Base-by-base conservation (phyloP, 176 grass and related monocot species). In the Phragmites australis region DNA sequence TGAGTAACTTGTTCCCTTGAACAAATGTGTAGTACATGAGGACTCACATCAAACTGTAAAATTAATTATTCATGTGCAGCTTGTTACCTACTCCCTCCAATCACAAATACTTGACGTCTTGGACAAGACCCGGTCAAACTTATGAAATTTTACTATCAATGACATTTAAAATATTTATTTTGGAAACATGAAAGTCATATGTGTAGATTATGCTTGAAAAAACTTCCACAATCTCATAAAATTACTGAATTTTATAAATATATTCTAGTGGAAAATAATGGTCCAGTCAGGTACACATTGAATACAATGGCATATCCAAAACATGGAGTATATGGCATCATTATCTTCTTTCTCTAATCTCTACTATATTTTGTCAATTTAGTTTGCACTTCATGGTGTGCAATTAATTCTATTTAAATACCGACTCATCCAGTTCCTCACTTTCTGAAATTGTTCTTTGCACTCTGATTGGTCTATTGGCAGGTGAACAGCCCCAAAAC, bases 401-500 rank as follows among this genome's bases (percentile, higher is more conserved):
- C 8, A 65, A 5, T 72, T 65, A 44, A 15, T 80, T 69, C 32
- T 22, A 30, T 40, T 15, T 43, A 56, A 15, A 75, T 57, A 37
- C 6, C 34, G 22, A 41, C 45, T 60, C 31, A 40, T 6, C 57
- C 18, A 43, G 17, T 77, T 27, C 19, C 22, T 15, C 30, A 22
- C n/a, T 77, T 50, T 76, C 49, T 86, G 43, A 78, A 8, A 66
- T 58, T 44, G 18, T n/a, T 27, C 2, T 21, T 79, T 44, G 13
- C 13, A 60, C 13, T 75, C 48, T 87, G 1, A 32, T 87, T 76
- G 44, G 10, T 50, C 37, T 10, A 8, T 26, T n/a, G 11, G 8
- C 84, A 92, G 93, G 81, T 81, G 84, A 87, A 45, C 82, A 61
- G 62, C 89, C 78, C 65, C 89, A 83, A 88, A 69, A 80, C 37